Evolutionary conservation across 176 grass and related monocot genomes (phyloP), one percentile per base, ranked within the genome.

Genomic region (Zizania latifolia): DNA sequence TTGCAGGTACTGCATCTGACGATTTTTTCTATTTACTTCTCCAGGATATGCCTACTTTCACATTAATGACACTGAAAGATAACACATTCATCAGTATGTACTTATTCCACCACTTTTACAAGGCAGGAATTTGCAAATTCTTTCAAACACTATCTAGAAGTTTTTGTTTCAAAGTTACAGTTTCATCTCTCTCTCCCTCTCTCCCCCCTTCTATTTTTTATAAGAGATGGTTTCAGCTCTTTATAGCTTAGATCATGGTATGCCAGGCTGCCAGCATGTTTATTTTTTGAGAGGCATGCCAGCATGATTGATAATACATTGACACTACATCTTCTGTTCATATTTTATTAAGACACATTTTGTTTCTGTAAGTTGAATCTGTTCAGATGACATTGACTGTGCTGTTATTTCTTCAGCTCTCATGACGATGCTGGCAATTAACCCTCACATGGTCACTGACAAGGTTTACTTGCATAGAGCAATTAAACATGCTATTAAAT

Each of bases 401-500:
- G 12, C 71, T 81, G 41, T 53, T 77, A 10, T 59, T 50, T 80
- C 77, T 85, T 58, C 87, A 97, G 93, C 90, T 27, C 80, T 97
- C 11, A 88, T 93, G 82, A 92, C 77, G 53, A 93, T 90, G 82
- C 33, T 97, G 30, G 63, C 81, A 62, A 53, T 86, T 29, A 84
- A 86, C 57, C 89, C 87, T 2, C 56, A 93, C 58, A 67, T 86
- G 43, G 63, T 37, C 11, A 90, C 90, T 0, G 93, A 97, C 65
- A 89, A 85, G 75, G 79, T 62, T 27, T 97, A 93, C 68, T 65
- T 93, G 76, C 84, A 90, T 57, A 86, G 62, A 21, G 76, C 77
- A 33, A 74, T 75, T 58, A 86, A 88, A 43, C 60, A 90, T 31
- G 93, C 90, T 24, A 92, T 97, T 55, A 78, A 74, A 60, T 97